phyloP scores from a whole-genome alignment of 2,329 filamentous ascomycete genomes.

The Fusarium denticulatum region DNA sequence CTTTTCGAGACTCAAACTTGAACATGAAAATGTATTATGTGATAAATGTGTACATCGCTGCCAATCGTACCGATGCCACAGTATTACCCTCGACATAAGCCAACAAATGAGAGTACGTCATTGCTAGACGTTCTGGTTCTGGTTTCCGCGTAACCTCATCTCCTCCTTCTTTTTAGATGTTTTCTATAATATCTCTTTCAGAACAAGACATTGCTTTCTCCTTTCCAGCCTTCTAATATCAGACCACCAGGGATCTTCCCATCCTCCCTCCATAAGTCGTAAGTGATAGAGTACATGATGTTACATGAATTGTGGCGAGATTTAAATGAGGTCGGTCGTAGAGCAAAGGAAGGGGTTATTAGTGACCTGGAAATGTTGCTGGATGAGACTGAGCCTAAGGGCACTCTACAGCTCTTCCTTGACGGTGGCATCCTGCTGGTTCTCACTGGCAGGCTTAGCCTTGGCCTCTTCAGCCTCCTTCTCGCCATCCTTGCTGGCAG shows the following conservation, averaged over 20 bases:
- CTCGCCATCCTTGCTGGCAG: slow-evolving; percentile 67
- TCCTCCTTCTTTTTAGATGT: slow-evolving; percentile 26
- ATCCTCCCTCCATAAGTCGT: slow-evolving; percentile 40
- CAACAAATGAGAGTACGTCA: slow-evolving; percentile 43
- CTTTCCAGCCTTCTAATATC: slow-evolving; percentile 16
- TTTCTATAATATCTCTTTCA: slow-evolving; percentile 14
- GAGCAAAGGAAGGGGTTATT: not conserved
- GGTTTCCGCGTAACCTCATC: slow-evolving; percentile 24
- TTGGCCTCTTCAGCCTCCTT: slow-evolving; percentile 64
- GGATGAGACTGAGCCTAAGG: not conserved
- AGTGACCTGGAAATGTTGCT: not conserved
- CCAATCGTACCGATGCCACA: slow-evolving; percentile 22
- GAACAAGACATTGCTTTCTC: slow-evolving; percentile 6
- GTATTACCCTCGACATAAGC: slow-evolving; percentile 22
- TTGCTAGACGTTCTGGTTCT: slow-evolving; percentile 29
- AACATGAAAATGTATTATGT: slow-evolving; percentile 40
- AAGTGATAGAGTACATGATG: slow-evolving; percentile 43
- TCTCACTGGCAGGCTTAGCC: slow-evolving; percentile 72
- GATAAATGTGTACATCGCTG: slow-evolving; percentile 26
- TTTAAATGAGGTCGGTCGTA: not conserved
- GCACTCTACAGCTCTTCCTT: slow-evolving; percentile 51
- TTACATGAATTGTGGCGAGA: slow-evolving; percentile 30
- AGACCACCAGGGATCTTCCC: slow-evolving; percentile 5
- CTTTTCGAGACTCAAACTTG: not conserved
- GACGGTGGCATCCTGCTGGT: slow-evolving; percentile 66